phyloP scores from a whole-genome alignment of 176 grass and related monocot species.

The Oryza australiensis region DNA sequence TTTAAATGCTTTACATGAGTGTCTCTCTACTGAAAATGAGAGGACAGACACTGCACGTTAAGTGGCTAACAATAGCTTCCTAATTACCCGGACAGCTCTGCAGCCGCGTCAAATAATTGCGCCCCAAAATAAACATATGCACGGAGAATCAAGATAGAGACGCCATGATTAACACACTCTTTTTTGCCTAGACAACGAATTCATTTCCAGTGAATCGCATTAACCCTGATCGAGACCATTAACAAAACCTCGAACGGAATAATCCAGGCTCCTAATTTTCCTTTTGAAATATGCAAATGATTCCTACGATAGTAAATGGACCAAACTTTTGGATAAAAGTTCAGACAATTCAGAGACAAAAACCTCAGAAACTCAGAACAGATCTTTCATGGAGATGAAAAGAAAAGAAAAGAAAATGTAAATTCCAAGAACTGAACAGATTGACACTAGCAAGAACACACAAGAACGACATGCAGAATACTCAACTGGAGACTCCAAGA shows the following conservation, averaged over 20 bases:
- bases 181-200: background rate
- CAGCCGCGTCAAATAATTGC: background rate
- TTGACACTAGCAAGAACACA: background rate
- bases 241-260: constrained; percentile 2
- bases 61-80: background rate
- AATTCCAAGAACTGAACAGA: background rate
- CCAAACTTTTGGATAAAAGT: background rate
- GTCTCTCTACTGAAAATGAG: background rate
- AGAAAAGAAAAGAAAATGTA: too few species aligned
- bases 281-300: background rate
- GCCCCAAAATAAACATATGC: background rate
- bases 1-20: background rate
- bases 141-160: background rate
- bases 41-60: background rate
- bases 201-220: background rate
- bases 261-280: background rate
- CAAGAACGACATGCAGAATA: background rate
- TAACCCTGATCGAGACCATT: background rate
- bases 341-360: background rate
- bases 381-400: background rate
- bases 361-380: background rate
- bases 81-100: background rate
- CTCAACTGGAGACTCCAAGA: constrained; percentile 96
- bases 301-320: background rate
- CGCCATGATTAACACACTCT: background rate